These are phyloP conservation scores for Agapanthus africanus DNA, from an alignment of 106 monocot genomes.

Conservation along the genomic window DNA sequence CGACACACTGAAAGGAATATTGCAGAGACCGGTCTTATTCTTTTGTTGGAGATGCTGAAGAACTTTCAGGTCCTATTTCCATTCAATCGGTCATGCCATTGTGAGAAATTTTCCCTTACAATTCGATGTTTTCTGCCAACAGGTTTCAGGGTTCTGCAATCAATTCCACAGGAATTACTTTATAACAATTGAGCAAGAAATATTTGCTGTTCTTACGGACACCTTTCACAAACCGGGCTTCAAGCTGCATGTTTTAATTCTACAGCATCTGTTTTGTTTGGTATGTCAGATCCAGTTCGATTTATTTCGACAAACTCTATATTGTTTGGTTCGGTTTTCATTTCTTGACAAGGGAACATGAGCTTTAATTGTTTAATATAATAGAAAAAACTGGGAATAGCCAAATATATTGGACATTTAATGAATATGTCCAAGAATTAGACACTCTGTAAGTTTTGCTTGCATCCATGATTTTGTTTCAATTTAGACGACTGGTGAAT, in stretches of 20 bases:
- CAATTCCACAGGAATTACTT: slow-evolving; percentile 86
- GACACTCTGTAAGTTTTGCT: too few species aligned
- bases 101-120: too few species aligned
- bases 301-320: too few species aligned
- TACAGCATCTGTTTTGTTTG: slow-evolving; percentile 85
- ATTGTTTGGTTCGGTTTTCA: too few species aligned
- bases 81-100: too few species aligned
- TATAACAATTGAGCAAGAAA: slow-evolving; percentile 84
- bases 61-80: slow-evolving; percentile 95
- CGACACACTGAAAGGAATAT: slow-evolving; percentile 95
- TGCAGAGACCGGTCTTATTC: slow-evolving; percentile 87
- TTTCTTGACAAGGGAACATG: too few species aligned
- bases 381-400: too few species aligned
- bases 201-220: slow-evolving; percentile 91
- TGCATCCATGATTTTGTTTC: not conserved
- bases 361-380: too few species aligned
- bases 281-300: too few species aligned
- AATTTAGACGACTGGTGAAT: not conserved
- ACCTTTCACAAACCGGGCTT: slow-evolving; percentile 95
- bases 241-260: slow-evolving; percentile 83
- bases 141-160: slow-evolving; percentile 87
- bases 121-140: too few species aligned
- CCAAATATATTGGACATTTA: too few species aligned
- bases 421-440: too few species aligned
- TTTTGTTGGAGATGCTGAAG: slow-evolving; percentile 75